These are phyloP conservation scores for Metschnikowia continentalis DNA, from an alignment of 805 yeast species.

Conservation along the genomic window DNA sequence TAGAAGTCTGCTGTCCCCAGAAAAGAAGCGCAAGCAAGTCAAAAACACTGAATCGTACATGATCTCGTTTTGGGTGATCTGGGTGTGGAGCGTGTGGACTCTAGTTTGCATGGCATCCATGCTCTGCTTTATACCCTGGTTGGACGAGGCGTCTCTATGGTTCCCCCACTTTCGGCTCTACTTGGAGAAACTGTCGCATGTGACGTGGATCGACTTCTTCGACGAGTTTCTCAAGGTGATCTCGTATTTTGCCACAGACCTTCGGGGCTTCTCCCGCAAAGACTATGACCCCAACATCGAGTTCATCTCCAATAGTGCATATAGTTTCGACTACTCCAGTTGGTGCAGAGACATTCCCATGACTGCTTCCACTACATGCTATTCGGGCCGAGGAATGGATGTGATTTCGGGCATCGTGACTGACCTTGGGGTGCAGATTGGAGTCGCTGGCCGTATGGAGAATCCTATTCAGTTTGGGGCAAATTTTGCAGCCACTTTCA, in stretches of 20 bases:
- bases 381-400: slow-evolving; percentile 43
- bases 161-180: slow-evolving; percentile 42
- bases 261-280: slow-evolving; percentile 16
- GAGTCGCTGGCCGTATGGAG: slow-evolving; percentile 35
- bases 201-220: slow-evolving; percentile 29
- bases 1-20: not conserved
- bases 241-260: slow-evolving; percentile 44
- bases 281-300: slow-evolving; percentile 11
- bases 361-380: slow-evolving; percentile 22
- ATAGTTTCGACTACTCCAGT: slow-evolving; percentile 43
- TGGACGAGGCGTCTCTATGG: slow-evolving; percentile 14
- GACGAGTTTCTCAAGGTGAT: slow-evolving; percentile 42
- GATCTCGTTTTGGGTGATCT: slow-evolving; percentile 3
- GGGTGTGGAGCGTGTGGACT: slow-evolving; percentile 12
- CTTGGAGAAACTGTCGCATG: slow-evolving; percentile 30
- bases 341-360: slow-evolving; percentile 41
- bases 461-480: slow-evolving; percentile 24
- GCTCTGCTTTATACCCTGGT: slow-evolving; percentile 10
- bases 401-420: slow-evolving; percentile 43
- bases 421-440: slow-evolving; percentile 49
- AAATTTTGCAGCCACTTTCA: slow-evolving; percentile 9
- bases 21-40: not conserved
- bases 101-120: slow-evolving; percentile 5
- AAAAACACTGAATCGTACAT: not conserved
- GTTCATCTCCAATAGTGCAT: slow-evolving; percentile 30